Base-by-base conservation (phyloP, 805 yeast genomes). In the Lipomyces yamadae region DNA sequence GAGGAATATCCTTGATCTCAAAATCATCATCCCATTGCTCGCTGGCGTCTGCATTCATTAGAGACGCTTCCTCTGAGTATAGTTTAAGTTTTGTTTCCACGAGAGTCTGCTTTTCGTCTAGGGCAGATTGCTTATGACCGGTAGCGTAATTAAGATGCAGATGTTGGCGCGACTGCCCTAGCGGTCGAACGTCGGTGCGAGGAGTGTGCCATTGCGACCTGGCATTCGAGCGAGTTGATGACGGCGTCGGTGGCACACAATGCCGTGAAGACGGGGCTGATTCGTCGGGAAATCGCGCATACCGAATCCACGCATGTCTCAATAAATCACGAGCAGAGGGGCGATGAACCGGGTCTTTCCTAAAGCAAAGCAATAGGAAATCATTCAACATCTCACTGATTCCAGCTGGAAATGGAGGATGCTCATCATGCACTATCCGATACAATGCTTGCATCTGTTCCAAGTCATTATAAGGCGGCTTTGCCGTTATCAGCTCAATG, bases 391-490 rank as follows among this genome's bases (percentile, higher is more conserved):
- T 60, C 64, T 29, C n/a, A 11, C 29, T 15, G 35, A 32, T 61
- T 7, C 74, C 77, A 1, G 81, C 80, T 0, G 96, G 96, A 29
- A 90, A 77, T 0, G 88, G 87, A 1, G 94, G 92, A 63, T 83
- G 82, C 18, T 86, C 89, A 61, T 90, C 91, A 4, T 88, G 85
- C 0, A 91, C 96, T 61, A 91, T 89, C 0, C 95, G 92, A 78
- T 89, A 96, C 65, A 91, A 80, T 0, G 95, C 91, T 0, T 91
- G 89, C 87, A 90, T 87, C 8, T 89, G 88, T 65, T 87, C 86
- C 61, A 87, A 79, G 56, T 91, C 87, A 68, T 88, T 88, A 73
- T 91, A 92, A 0, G 98, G 97, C 0, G 99, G 98, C 60, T 86
- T 83, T 0, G 92, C 96, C 0, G 97, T 89, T 61, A 91, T 80